These are phyloP conservation scores for Spongiforma sp. DNA, from an alignment of 1,284 basidiomycete species.

Conservation along the genomic window DNA sequence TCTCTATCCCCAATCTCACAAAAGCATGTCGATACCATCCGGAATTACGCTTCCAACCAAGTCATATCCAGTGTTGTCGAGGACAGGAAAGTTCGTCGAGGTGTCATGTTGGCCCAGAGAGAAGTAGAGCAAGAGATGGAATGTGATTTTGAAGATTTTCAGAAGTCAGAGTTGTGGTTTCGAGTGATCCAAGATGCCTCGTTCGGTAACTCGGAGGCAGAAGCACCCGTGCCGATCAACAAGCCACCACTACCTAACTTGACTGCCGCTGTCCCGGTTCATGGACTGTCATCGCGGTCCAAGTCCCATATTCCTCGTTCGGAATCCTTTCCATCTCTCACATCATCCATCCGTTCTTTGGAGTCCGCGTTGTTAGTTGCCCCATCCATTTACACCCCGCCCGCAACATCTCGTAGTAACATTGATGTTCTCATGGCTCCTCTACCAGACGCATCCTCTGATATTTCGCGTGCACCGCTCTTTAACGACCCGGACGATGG, in stretches of 20 bases:
- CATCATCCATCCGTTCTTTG: constrained; percentile 24
- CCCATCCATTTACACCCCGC: constrained; percentile 32
- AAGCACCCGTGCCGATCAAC: constrained; percentile 26
- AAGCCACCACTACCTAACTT: constrained; percentile 32
- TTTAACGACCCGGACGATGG: constrained; percentile 79
- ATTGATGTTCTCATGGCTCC: constrained; percentile 83
- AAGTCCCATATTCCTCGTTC: constrained; percentile 40
- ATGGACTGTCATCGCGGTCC: constrained; percentile 24
- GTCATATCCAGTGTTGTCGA: constrained; percentile 49
- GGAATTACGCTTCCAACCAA: constrained; percentile 64
- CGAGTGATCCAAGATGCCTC: constrained; percentile 82
- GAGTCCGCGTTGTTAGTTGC: constrained; percentile 11
- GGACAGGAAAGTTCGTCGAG: constrained; percentile 70
- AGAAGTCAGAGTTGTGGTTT: constrained; percentile 88
- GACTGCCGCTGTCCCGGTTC: constrained; percentile 13
- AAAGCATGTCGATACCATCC: constrained; percentile 72
- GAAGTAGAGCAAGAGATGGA: constrained; percentile 91
- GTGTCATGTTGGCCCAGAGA: constrained; percentile 83
- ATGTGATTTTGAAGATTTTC: constrained; percentile 90
- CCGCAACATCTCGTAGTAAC: constrained; percentile 53
- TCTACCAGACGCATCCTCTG: constrained; percentile 50
- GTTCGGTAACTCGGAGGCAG: constrained; percentile 37
- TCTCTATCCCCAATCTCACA: constrained; percentile 69
- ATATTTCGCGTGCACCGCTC: constrained; percentile 72
- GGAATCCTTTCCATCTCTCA: constrained; percentile 44